Base-by-base conservation (phyloP, 805 yeast genomes). In the Cephaloascus albidus region DNA sequence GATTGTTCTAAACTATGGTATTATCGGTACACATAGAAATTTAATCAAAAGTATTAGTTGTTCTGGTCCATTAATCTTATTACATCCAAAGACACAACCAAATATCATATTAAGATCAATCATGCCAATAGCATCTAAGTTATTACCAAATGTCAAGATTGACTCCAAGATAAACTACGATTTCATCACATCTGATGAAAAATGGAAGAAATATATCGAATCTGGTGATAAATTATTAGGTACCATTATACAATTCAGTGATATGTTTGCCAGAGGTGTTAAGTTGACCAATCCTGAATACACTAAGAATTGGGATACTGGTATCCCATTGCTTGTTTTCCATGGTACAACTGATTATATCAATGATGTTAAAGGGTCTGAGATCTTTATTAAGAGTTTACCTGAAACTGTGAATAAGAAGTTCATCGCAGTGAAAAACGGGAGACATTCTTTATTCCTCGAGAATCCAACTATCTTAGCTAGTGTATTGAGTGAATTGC, bases 331-430 rank as follows among this genome's bases (percentile, higher is more conserved):
- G 3, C 53, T 79, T 23, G 58, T 84, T 10, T 47, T 75, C 34
- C 90, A 83, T 53, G 88, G 90, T 23, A 61, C 64, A 6, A 60
- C 56, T n/a, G 94, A 85, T 53, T 57, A 67, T 30, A 69, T 84
- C 47, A 84, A 81, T 53, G 76, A 71, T 53, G 56, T 63, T 32
- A 57, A 63, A 15, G 77, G 72, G 3, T 63, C 80, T 16, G 53
- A 62, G 41, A 48, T 55, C 39, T 78, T 76, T 40, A 50, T 63
- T 36, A 50, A 55, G 0, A 42, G 57, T 15, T 51, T 60, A 41
- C 58, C 65, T 31, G 54, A 55, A 35, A 43, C 51, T 40, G 53
- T 63, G 18, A 62, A 65, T 33, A 62, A 52, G 38, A 51, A 61
- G 10, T 23, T 23, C 12, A 47, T 57, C 23, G 49, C 55, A 36